Evolutionary conservation across 768 basidiomycete species (phyloP).

Genomic region (Multifurca ochricompacta): DNA sequence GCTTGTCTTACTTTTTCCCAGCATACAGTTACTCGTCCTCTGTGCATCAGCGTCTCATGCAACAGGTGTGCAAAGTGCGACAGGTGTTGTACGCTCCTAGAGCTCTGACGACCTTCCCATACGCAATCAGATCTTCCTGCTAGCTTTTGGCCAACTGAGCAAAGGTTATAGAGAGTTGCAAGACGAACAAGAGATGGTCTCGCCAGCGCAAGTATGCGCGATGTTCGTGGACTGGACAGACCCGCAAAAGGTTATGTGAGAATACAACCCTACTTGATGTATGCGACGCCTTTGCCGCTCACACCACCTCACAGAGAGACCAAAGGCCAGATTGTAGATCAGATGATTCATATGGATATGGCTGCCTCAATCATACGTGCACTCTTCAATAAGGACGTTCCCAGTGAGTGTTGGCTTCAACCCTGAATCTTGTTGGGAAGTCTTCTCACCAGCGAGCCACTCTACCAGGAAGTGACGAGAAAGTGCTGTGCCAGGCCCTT

Average conservation of each 20-base stretch:
- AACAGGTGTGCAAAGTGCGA: conserved; percentile 40
- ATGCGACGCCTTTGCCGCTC: conserved; percentile 2
- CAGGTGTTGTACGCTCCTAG: background rate
- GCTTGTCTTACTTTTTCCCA: conserved; percentile 78
- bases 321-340: conserved; percentile 33
- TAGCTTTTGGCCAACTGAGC: conserved; percentile 54
- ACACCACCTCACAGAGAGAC: conserved; percentile 30
- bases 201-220: conserved; percentile 63
- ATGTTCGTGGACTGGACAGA: conserved; percentile 88
- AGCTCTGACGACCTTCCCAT: background rate
- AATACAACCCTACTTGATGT: conserved; percentile 21
- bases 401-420: conserved; percentile 37
- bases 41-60: conserved; percentile 66
- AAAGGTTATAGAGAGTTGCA: conserved; percentile 56
- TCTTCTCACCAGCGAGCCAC: background rate
- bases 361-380: conserved; percentile 44
- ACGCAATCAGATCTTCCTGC: conserved; percentile 53
- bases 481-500: conserved; percentile 40
- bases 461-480: conserved; percentile 38
- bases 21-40: conserved; percentile 79
- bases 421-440: too few species aligned
- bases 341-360: conserved; percentile 46
- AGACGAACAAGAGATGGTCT: conserved; percentile 66
- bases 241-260: conserved; percentile 59
- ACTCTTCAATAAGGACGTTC: conserved; percentile 40